Evolutionary conservation across 2,329 filamentous ascomycete species (phyloP).

Genomic region (Penicillium hesseltinei): DNA sequence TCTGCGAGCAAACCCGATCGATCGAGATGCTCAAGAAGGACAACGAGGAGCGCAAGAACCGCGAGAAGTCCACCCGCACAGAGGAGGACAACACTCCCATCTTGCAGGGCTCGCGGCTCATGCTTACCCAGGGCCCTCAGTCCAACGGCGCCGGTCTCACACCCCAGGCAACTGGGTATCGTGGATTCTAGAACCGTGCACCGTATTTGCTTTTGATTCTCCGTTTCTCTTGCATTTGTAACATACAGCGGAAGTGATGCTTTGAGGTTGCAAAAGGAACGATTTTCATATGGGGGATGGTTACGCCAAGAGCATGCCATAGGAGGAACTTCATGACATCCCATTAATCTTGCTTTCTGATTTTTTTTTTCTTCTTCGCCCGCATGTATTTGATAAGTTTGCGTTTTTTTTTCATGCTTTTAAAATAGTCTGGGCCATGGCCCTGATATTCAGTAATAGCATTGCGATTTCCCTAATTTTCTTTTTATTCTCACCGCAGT

Average conservation of each 20-base stretch:
- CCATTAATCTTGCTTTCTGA: conserved; percentile 23
- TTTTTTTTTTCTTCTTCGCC: conserved; percentile 12
- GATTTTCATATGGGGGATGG: conserved; percentile 15
- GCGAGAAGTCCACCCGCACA: conserved; percentile 72
- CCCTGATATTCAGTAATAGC: conserved; percentile 13
- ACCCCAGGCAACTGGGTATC: conserved; percentile 80
- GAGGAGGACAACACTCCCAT: conserved; percentile 94
- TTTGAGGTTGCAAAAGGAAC: conserved; percentile 28
- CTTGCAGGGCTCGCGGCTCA: conserved; percentile 79
- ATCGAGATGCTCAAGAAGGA: conserved; percentile 85
- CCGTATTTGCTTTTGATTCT: conserved; percentile 16
- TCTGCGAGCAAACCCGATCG: conserved; percentile 84
- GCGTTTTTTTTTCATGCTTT: conserved; percentile 5
- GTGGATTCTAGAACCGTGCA: conserved; percentile 48
- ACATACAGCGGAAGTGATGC: conserved; percentile 34
- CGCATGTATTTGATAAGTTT: conserved; percentile 27
- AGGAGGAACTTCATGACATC: conserved; percentile 18
- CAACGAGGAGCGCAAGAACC: conserved; percentile 85
- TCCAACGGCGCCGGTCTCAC: conserved; percentile 73
- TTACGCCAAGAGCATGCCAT: conserved; percentile 1
- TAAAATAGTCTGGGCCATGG: conserved; percentile 11
- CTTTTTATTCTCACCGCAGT: background rate
- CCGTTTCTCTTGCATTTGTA: conserved; percentile 32
- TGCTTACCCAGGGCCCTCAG: conserved; percentile 94
- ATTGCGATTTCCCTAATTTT: conserved; percentile 7